phyloP scores from a whole-genome alignment of 2,329 filamentous ascomycete genomes.

The Fusarium transvaalense region DNA sequence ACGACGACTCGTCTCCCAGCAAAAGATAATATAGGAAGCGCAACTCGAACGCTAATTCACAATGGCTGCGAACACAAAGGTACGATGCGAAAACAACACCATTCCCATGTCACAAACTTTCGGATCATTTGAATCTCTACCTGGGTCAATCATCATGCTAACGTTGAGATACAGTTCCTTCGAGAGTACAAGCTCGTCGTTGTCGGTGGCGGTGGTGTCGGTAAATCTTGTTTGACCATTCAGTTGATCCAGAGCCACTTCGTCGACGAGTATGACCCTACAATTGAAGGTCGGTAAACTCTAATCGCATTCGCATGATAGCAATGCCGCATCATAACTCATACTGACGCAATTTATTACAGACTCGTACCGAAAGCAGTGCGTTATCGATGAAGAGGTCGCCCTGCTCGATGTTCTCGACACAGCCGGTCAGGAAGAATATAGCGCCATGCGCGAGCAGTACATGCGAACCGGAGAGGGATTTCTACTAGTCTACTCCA shows the following conservation, averaged over 20 bases:
- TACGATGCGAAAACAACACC: constrained; percentile 35
- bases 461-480: constrained; percentile 99
- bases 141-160: constrained; percentile 30
- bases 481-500: constrained; percentile 97
- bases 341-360: constrained; percentile 37
- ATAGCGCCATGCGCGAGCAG: constrained; percentile 99
- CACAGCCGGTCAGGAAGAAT: constrained; percentile 98
- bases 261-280: constrained; percentile 99
- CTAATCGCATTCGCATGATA: not conserved
- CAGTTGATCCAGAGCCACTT: constrained; percentile 97
- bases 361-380: constrained; percentile 99
- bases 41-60: constrained; percentile 42
- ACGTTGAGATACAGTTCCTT: constrained; percentile 71
- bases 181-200: constrained; percentile 97
- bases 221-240: constrained; percentile 99
- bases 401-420: constrained; percentile 97
- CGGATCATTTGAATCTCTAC: not conserved
- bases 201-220: constrained; percentile 96
- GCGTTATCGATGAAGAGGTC: constrained; percentile 97
- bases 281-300: constrained; percentile 85
- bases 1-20: constrained; percentile 24
- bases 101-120: not conserved
- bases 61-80: constrained; percentile 56
- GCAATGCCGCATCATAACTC: constrained; percentile 22
- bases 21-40: constrained; percentile 37